Percentiles rank a stretch among this genome's conserved stretches.
These are phyloP conservation scores for Fusarium clavum DNA, from an alignment of 2,329 filamentous ascomycete genomes.

Conservation along the genomic window DNA sequence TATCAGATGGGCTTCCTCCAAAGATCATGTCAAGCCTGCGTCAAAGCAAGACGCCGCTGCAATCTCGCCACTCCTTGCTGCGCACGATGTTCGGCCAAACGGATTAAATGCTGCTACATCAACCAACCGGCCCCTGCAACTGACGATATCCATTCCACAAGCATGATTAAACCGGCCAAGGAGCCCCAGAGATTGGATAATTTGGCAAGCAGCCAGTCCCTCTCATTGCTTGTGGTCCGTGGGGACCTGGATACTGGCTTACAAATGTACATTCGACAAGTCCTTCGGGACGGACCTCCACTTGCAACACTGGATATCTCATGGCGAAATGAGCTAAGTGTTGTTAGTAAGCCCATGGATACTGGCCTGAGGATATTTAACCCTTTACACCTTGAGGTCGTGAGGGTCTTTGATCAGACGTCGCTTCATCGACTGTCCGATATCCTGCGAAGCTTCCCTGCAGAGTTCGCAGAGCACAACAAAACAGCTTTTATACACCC, in stretches of 20 bases:
- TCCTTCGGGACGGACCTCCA: not conserved
- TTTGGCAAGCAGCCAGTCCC: accelerated
- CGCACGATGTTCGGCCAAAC: slow-evolving; percentile 8
- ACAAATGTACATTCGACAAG: slow-evolving; percentile 7
- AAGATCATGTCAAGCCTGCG: slow-evolving; percentile 8
- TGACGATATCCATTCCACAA: accelerated
- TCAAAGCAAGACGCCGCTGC: slow-evolving; percentile 6
- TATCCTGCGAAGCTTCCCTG: not conserved
- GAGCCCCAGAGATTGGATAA: accelerated
- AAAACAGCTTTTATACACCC: slow-evolving; percentile 8
- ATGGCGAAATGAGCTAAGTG: accelerated
- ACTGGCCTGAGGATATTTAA: not conserved
- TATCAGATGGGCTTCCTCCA: not conserved
- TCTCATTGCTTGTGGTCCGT: not conserved
- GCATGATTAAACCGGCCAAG: accelerated
- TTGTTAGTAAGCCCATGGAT: accelerated
- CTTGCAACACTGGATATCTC: not conserved
- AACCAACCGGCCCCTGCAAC: slow-evolving; percentile 13
- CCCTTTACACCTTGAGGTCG: not conserved
- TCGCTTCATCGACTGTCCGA: not conserved
- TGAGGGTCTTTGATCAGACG: not conserved
- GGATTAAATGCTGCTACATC: slow-evolving; percentile 7
- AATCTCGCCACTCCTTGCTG: slow-evolving; percentile 12
- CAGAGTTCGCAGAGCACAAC: not conserved
- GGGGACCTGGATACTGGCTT: slow-evolving; percentile 3